Conservation (phyloP, 2,329 filamentous ascomycete species). For the Corynespora cassiicola region DNA sequence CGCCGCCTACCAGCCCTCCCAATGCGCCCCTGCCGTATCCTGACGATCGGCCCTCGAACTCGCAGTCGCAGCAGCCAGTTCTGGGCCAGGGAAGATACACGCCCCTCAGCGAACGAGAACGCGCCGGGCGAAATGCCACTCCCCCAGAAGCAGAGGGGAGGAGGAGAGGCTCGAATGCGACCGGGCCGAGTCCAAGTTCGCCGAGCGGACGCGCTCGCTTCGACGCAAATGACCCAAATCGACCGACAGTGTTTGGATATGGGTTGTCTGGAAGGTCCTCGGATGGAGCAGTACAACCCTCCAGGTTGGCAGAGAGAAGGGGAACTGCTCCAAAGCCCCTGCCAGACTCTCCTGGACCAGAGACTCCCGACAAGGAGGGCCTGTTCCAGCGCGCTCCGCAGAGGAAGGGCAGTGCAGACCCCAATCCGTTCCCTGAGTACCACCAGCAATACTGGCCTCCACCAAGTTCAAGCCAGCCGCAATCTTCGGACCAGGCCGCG, state of each 20-base stretch:
- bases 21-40: conserved; percentile 55
- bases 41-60: conserved; percentile 48
- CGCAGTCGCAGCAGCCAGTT: conserved; percentile 24
- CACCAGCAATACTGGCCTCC: conserved; percentile 69
- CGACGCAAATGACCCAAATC: conserved; percentile 56
- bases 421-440: conserved; percentile 58
- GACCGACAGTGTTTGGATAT: conserved; percentile 56
- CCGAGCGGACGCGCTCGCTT: conserved; percentile 50
- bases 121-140: conserved; percentile 40
- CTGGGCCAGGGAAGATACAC: conserved; percentile 38
- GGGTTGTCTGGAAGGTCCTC: conserved; percentile 39
- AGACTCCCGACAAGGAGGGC: conserved; percentile 76
- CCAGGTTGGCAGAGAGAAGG: conserved; percentile 78
- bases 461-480: conserved; percentile 26
- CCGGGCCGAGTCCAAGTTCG: conserved; percentile 34
- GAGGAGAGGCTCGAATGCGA: conserved; percentile 33
- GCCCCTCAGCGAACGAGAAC: conserved; percentile 44
- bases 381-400: conserved; percentile 73
- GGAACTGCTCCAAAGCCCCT: conserved; percentile 83
- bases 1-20: conserved; percentile 56
- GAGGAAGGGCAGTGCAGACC: conserved; percentile 33
- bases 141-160: conserved; percentile 38
- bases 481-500: conserved; percentile 36
- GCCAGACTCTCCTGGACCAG: conserved; percentile 80
- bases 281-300: conserved; percentile 52